phyloP scores from a whole-genome alignment of 805 yeast genomes.

The Saccharomycopsis fibuligera region DNA sequence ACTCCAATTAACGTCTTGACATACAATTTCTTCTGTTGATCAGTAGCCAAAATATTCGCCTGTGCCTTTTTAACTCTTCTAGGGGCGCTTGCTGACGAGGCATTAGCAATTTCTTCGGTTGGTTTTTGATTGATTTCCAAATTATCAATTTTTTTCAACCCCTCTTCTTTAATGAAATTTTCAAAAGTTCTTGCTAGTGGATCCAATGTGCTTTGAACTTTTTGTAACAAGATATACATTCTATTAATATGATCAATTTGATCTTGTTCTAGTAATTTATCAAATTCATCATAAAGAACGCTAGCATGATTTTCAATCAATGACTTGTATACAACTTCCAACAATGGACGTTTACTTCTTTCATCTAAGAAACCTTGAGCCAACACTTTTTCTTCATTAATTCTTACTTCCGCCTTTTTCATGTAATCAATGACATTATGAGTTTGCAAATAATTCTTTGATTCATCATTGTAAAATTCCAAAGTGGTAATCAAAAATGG shows the following conservation, averaged over 20 bases:
- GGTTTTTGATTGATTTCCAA: constrained; percentile 25
- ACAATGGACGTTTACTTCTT: constrained; percentile 70
- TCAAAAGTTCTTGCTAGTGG: constrained; percentile 73
- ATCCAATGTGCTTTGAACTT: constrained; percentile 73
- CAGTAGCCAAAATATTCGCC: constrained; percentile 9
- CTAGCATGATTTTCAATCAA: constrained; percentile 75
- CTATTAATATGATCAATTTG: constrained; percentile 68
- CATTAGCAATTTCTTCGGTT: constrained; percentile 12
- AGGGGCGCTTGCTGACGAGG: constrained; percentile 4
- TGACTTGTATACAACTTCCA: constrained; percentile 67
- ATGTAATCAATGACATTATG: constrained; percentile 89
- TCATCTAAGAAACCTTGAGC: constrained; percentile 78
- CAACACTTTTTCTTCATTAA: constrained; percentile 76
- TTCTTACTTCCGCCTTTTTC: constrained; percentile 74
- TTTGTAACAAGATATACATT: constrained; percentile 66
- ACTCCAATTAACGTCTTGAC: constrained; percentile 70
- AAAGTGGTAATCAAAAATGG: constrained; percentile 67
- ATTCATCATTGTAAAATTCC: constrained; percentile 48
- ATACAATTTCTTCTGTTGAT: constrained; percentile 68
- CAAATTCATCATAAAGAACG: constrained; percentile 70
- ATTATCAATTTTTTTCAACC: constrained; percentile 54
- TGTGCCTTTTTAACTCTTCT: constrained; percentile 21
- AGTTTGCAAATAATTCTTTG: constrained; percentile 54
- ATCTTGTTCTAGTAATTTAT: constrained; percentile 64
- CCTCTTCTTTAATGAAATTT: constrained; percentile 61